A percentile compares a stretch with the other conserved stretches of the same genome.
Evolutionary conservation across 164 flowering plant genomes (phyloP).

Genomic region (Saururus chinensis): DNA sequence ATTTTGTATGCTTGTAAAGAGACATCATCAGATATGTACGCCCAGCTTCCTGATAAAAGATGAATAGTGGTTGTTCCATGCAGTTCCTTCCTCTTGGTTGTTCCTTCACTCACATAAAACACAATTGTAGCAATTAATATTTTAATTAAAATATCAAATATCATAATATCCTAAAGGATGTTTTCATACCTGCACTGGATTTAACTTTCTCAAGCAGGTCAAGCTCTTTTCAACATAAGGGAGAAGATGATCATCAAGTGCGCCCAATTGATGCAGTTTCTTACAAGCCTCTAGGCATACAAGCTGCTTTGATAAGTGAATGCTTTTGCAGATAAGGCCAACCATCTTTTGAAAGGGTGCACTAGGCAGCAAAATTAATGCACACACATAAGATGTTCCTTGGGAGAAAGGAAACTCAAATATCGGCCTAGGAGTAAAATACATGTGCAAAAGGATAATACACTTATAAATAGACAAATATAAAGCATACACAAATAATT

Average conservation of each 20-base stretch:
- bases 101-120: constrained; percentile 36
- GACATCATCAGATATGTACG: constrained; percentile 27
- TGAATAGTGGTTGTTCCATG: constrained; percentile 54
- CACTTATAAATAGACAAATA: not conserved
- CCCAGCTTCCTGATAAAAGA: constrained; percentile 79
- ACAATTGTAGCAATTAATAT: not conserved
- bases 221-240: constrained; percentile 32
- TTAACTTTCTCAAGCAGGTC: constrained; percentile 13
- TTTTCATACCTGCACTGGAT: constrained; percentile 26
- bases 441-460: constrained; percentile 23
- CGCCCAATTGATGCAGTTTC: constrained; percentile 65
- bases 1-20: constrained; percentile 57
- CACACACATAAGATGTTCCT: constrained; percentile 30
- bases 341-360: constrained; percentile 49
- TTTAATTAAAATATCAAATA: not conserved
- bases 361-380: constrained; percentile 57
- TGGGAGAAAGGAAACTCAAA: constrained; percentile 27
- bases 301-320: constrained; percentile 56
- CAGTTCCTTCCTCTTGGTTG: constrained; percentile 89
- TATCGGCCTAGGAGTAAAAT: constrained; percentile 45
- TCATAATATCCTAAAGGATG: not conserved
- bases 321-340: constrained; percentile 39
- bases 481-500: not conserved
- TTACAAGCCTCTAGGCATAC: constrained; percentile 84
- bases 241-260: constrained; percentile 68